Evolutionary conservation across 1,284 basidiomycete genomes (phyloP).

Genomic region (Apiotrichum porosum): DNA sequence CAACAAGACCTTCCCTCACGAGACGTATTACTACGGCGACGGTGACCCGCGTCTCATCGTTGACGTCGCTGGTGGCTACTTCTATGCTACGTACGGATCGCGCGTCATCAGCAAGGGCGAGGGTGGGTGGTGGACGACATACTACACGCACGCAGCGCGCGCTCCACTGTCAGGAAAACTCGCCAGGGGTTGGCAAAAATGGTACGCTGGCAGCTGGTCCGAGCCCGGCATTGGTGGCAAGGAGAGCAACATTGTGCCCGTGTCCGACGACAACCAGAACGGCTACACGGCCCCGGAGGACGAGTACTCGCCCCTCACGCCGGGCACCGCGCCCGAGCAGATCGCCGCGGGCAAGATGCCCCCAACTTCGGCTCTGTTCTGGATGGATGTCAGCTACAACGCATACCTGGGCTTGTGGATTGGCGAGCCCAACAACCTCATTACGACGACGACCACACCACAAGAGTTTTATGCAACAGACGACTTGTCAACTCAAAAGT

Average conservation of each 20-base stretch:
- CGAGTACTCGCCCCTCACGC: conserved; percentile 6
- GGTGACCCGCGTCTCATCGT: conserved; percentile 9
- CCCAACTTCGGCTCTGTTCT: conserved; percentile 6
- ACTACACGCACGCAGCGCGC: conserved; percentile 8
- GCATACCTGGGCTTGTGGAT: conserved; percentile 15
- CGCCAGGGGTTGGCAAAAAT: conserved; percentile 15
- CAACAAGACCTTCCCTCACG: not conserved
- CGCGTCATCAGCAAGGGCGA: conserved; percentile 6
- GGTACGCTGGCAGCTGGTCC: conserved; percentile 7
- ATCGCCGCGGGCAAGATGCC: conserved; percentile 1
- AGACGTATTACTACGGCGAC: conserved; percentile 5
- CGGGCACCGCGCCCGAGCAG: conserved; percentile 3
- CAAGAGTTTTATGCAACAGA: conserved; percentile 10
- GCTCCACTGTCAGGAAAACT: no score
- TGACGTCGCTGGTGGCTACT: conserved; percentile 6
- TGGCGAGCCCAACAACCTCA: conserved; percentile 8
- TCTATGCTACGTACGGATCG: conserved; percentile 5
- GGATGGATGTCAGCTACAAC: conserved; percentile 13
- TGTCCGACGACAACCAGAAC: not conserved
- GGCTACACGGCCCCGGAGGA: conserved; percentile 1
- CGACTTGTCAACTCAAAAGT: conserved; percentile 8
- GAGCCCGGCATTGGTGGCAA: conserved; percentile 10
- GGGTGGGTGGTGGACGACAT: not conserved
- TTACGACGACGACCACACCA: conserved; percentile 1
- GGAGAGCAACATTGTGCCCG: conserved; percentile 9